Percentiles rank a stretch among this genome's conserved stretches.
Conservation (phyloP, 2,329 filamentous ascomycete species). For the Stylonectria norvegica region DNA sequence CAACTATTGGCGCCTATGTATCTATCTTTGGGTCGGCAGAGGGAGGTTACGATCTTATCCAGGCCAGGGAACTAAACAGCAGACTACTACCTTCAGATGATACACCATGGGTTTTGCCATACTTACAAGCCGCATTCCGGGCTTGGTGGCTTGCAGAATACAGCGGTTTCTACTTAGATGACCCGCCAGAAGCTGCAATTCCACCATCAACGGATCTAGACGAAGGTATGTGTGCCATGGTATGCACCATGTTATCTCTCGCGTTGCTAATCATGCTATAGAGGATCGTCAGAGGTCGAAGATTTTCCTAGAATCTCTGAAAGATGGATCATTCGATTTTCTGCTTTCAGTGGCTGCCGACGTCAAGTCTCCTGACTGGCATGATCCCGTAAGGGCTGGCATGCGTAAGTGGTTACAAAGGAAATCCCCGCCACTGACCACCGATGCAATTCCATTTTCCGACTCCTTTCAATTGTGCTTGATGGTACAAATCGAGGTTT, state of each 20-base stretch:
- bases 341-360: conserved; percentile 81
- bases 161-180: conserved; percentile 81
- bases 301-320: conserved; percentile 71
- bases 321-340: conserved; percentile 90
- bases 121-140: conserved; percentile 73
- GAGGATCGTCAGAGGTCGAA: conserved; percentile 70
- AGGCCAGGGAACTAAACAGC: conserved; percentile 68
- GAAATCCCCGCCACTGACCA: conserved; percentile 66
- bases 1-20: conserved; percentile 73
- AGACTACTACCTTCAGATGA: conserved; percentile 66
- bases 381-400: conserved; percentile 79
- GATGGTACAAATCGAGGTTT: conserved; percentile 79
- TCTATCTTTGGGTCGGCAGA: conserved; percentile 76
- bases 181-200: conserved; percentile 57
- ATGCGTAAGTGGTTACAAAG: conserved; percentile 80
- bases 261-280: conserved; percentile 29
- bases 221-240: conserved; percentile 38
- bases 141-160: conserved; percentile 93
- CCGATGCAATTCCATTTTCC: conserved; percentile 67
- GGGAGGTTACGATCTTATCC: conserved; percentile 61
- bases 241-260: neutral
- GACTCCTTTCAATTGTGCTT: conserved; percentile 68
- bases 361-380: conserved; percentile 76
- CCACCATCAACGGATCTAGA: conserved; percentile 60
- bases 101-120: conserved; percentile 67